phyloP scores from a whole-genome alignment of 2,329 filamentous ascomycete species.

The Stagonosporopsis tanaceti region DNA sequence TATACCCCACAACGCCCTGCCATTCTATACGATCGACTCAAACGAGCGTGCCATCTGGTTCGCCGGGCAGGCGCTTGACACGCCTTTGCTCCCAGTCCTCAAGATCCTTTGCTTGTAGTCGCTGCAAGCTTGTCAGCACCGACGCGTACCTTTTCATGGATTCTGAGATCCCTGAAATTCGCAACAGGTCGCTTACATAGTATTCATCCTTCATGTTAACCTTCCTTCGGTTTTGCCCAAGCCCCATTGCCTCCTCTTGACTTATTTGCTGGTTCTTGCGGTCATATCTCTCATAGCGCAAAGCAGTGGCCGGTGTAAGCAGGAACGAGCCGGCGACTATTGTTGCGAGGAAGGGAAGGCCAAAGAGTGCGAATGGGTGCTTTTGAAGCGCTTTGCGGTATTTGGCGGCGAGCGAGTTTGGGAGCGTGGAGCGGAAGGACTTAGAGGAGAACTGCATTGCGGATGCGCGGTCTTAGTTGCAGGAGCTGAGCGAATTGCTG shows the following conservation, averaged over 20 bases:
- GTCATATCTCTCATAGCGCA: slow-evolving; percentile 93
- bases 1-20: slow-evolving; percentile 8
- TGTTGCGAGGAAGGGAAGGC: slow-evolving; percentile 87
- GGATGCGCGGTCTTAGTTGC: not conserved
- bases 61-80: slow-evolving; percentile 86
- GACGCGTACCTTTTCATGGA: not conserved
- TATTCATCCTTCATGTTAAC: slow-evolving; percentile 87
- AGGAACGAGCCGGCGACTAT: slow-evolving; percentile 94
- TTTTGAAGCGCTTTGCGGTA: slow-evolving; percentile 79
- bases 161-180: not conserved
- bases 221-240: slow-evolving; percentile 74
- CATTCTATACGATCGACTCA: slow-evolving; percentile 19
- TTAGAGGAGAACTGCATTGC: slow-evolving; percentile 60
- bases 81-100: slow-evolving; percentile 98
- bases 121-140: slow-evolving; percentile 57
- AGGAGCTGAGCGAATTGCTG: not conserved
- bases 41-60: slow-evolving; percentile 80
- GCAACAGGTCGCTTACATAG: slow-evolving; percentile 67
- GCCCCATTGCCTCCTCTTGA: slow-evolving; percentile 83
- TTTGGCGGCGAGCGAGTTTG: slow-evolving; percentile 71
- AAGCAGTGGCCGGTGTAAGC: slow-evolving; percentile 89
- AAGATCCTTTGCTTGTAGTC: slow-evolving; percentile 84
- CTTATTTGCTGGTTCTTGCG: slow-evolving; percentile 85
- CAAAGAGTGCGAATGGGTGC: slow-evolving; percentile 91
- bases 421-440: slow-evolving; percentile 64